Evolutionary conservation across 2,329 filamentous ascomycete genomes (phyloP).

Genomic region (Botrytis tulipae): DNA sequence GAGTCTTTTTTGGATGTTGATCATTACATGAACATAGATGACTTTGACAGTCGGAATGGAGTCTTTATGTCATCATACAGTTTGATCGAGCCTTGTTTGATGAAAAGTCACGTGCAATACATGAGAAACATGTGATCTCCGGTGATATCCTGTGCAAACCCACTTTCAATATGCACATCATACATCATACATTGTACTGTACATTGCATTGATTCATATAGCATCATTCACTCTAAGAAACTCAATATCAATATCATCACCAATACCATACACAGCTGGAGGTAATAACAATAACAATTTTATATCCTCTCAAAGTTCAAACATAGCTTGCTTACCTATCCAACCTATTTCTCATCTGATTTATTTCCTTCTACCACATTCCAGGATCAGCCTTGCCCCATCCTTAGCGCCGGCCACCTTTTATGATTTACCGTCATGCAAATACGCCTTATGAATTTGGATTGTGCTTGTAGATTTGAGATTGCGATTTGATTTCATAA

Average conservation of each 20-base stretch:
- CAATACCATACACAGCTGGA: neutral
- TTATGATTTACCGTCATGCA: slow-evolving; percentile 13
- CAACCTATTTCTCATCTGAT: neutral
- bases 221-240: neutral
- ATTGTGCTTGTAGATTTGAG: slow-evolving; percentile 17
- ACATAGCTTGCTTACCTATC: neutral
- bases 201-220: neutral
- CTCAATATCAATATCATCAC: neutral
- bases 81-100: neutral
- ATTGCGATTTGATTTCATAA: slow-evolving; percentile 18
- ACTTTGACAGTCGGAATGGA: neutral
- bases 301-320: neutral
- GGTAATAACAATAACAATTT: neutral
- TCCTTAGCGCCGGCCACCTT: slow-evolving; percentile 17
- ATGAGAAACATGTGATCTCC: neutral
- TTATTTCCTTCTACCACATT: neutral
- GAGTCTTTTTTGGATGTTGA: neutral
- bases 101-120: neutral
- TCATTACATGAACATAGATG: neutral
- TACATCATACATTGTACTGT: neutral
- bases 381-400: slow-evolving; percentile 15
- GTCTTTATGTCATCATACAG: neutral
- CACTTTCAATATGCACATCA: slow-evolving; percentile 8
- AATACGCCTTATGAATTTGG: slow-evolving; percentile 8
- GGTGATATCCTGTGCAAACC: neutral